These are phyloP conservation scores for Crotalaria pallida DNA, from an alignment of 306 rosid genomes.

Conservation along the genomic window DNA sequence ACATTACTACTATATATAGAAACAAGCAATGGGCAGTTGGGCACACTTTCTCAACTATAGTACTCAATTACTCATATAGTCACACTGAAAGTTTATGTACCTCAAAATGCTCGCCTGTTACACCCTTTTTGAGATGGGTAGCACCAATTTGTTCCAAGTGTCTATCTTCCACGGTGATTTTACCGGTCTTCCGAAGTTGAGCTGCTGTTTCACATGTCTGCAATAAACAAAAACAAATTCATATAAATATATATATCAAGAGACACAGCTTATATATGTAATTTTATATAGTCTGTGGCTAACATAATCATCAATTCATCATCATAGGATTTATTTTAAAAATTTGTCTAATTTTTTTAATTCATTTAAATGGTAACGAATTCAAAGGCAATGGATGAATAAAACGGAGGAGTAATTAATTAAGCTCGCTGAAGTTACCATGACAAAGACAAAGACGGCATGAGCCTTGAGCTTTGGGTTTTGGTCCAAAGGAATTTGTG, in stretches of 20 bases:
- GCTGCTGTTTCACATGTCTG: conserved; percentile 78
- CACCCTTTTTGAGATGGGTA: conserved; percentile 54
- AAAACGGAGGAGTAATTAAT: too few relatives aligned
- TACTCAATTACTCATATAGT: background rate
- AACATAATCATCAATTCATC: too few relatives aligned
- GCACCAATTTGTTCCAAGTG: conserved; percentile 56
- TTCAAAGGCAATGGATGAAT: too few relatives aligned
- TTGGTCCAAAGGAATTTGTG: conserved; percentile 66
- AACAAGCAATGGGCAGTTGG: too few relatives aligned
- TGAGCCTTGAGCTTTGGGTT: conserved; percentile 85
- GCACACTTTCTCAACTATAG: too few relatives aligned
- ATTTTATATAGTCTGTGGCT: too few relatives aligned
- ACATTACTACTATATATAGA: too few relatives aligned
- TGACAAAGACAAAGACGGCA: conserved; percentile 63
- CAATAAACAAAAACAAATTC: background rate
- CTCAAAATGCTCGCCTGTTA: conserved; percentile 66
- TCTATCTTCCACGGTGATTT: conserved; percentile 59
- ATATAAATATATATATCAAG: conserved; percentile 26
- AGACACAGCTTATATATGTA: too few relatives aligned
- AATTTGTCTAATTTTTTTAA: too few relatives aligned
- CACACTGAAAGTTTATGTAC: conserved; percentile 22
- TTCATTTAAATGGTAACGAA: too few relatives aligned
- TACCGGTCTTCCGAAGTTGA: conserved; percentile 77
- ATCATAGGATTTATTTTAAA: too few relatives aligned
- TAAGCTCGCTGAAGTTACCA: too few relatives aligned